phyloP scores from a whole-genome alignment of 2,329 filamentous ascomycete species.

The Cladobotryum mycophilum region DNA sequence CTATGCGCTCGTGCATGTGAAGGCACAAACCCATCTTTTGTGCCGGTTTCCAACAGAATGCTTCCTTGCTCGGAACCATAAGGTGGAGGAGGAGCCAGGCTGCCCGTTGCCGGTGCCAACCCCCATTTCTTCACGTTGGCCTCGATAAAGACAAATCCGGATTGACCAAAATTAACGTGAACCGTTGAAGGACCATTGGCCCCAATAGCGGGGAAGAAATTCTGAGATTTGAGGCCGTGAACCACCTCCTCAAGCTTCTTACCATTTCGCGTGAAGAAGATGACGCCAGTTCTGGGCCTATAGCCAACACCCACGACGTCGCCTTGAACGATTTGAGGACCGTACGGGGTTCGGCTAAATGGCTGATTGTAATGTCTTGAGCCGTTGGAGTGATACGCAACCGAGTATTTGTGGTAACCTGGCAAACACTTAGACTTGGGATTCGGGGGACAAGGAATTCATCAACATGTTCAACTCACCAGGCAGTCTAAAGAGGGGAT shows the following conservation, averaged over 20 bases:
- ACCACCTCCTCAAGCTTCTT: conserved; percentile 94
- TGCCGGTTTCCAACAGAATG: conserved; percentile 84
- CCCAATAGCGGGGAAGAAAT: conserved; percentile 96
- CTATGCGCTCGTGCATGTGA: conserved; percentile 39
- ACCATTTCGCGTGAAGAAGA: conserved; percentile 98
- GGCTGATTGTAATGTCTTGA: conserved; percentile 88
- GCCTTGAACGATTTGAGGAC: conserved; percentile 79
- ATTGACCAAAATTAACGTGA: conserved; percentile 96
- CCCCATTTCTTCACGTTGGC: conserved; percentile 99
- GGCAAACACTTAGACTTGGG: background rate
- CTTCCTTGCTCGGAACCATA: conserved; percentile 97
- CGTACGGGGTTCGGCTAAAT: conserved; percentile 73
- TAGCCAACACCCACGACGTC: conserved; percentile 96
- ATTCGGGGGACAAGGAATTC: conserved; percentile 5
- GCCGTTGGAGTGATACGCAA: conserved; percentile 85
- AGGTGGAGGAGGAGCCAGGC: conserved; percentile 86
- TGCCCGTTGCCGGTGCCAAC: conserved; percentile 89
- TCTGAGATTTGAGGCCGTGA: conserved; percentile 87
- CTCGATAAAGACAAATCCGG: conserved; percentile 98
- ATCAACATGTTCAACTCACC: conserved; percentile 51
- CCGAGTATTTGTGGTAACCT: conserved; percentile 86
- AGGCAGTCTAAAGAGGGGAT: conserved; percentile 87
- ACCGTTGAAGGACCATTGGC: conserved; percentile 88
- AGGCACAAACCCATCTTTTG: conserved; percentile 50
- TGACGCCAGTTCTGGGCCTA: conserved; percentile 83